Base-by-base conservation (phyloP, 495 filamentous ascomycete genomes). In the Patellaria atrata region DNA sequence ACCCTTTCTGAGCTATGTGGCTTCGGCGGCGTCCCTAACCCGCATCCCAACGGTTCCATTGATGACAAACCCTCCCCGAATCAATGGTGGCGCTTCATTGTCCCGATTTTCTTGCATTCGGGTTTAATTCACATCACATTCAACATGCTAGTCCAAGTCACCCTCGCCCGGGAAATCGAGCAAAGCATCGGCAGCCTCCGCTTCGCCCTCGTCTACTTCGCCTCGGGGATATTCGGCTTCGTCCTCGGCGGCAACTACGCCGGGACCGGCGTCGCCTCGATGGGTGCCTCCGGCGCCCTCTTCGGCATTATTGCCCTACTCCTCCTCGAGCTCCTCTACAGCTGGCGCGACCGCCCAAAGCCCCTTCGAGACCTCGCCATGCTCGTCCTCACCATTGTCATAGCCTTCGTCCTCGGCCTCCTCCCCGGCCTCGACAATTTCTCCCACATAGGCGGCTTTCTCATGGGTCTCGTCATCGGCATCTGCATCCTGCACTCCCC, bases 351-450 rank as follows among this genome's bases (percentile, higher is more conserved):
- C 35, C 77, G 85, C 11, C 61, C 57, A 24, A 73, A 61, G 7
- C 89, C 89, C 0, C 67, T 73, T 50, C 73, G 77, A 33, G 89
- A 97, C 43, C 61, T 97, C 1, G 54, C 79, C 23, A 86, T 85
- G 57, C 79, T 97, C 59, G 40, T 82, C 23, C 54, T 94, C 35
- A 83, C 91, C 48, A 71, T 96, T 26, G 63, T 70, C 37, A 79
- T 97, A 37, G 85, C 85, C 1, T 94, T 97, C 48, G 82, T 86
- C 3, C 70, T 97, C 9, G 89, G 89, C 22, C 70, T 97, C 13
- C 70, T 97, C 1, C 89, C 89, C 0, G 87, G 85, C 5, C 58
- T 97, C 27, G 89, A 97, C 61, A 97, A 97, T 57, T 97, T 97
- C 60, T 77, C 80, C 16, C 89, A 97, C 48, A 93, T 97, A 40